phyloP scores from a whole-genome alignment of 2,329 filamentous ascomycete species.

The Aspergillus piperis region DNA sequence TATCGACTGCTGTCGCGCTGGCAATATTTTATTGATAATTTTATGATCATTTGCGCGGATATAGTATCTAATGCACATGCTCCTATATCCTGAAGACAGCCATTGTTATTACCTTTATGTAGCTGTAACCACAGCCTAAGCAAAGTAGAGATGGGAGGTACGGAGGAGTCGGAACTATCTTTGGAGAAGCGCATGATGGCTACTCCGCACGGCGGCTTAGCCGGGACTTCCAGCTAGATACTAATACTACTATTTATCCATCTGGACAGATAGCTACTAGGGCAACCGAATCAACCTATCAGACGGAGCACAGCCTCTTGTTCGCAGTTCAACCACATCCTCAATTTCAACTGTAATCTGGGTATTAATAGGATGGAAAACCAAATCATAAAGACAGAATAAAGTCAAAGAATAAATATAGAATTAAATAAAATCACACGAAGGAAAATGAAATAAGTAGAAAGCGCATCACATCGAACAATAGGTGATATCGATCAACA shows the following conservation, averaged over 20 bases:
- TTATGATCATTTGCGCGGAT: neutral
- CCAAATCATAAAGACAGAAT: conserved; percentile 13
- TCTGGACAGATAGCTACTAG: neutral
- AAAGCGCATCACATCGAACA: neutral
- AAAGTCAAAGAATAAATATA: conserved; percentile 1
- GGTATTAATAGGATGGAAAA: neutral
- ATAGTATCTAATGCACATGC: neutral
- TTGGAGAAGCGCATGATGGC: no score
- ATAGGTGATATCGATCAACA: no score
- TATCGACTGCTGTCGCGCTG: neutral
- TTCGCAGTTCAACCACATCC: neutral
- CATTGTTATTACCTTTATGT: neutral
- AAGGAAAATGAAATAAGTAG: neutral
- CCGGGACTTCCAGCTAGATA: no score
- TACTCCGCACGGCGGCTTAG: no score
- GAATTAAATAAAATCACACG: conserved; percentile 7
- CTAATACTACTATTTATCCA: no score
- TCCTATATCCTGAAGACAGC: neutral
- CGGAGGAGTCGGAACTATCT: no score
- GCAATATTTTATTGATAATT: neutral
- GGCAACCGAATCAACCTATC: neutral
- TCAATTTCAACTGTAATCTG: neutral
- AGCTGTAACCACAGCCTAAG: neutral
- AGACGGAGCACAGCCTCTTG: neutral
- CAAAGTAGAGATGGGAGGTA: neutral